Conservation (phyloP, 2,329 filamentous ascomycete species). For the Chaetomium strumarium region DNA sequence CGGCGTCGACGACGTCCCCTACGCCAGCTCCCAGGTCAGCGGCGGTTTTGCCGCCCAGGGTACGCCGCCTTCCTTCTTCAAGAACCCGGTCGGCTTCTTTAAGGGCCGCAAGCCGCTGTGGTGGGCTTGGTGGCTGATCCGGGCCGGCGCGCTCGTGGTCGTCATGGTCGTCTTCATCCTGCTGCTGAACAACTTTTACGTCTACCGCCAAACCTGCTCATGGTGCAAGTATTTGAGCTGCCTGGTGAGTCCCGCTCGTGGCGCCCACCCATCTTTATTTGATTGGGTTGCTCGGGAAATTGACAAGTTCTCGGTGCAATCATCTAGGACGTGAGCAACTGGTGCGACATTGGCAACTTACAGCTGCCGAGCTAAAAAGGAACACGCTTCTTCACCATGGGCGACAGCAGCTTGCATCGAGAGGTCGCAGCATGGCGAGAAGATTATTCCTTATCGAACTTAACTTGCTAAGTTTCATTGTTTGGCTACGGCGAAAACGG, state of each 20-base stretch:
- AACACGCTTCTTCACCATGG: neutral
- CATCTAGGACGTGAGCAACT: constrained; percentile 55
- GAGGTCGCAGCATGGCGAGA: neutral
- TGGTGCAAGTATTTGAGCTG: constrained; percentile 98
- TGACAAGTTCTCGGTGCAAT: neutral
- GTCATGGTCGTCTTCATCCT: constrained; percentile 81
- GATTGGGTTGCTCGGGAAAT: neutral
- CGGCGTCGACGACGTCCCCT: constrained; percentile 64
- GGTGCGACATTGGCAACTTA: constrained; percentile 49
- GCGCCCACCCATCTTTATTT: neutral
- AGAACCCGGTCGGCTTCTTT: constrained; percentile 72
- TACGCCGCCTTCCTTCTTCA: constrained; percentile 49
- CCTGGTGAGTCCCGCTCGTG: constrained; percentile 57
- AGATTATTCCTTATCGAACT: neutral
- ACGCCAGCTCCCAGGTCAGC: constrained; percentile 56
- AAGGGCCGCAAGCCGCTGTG: constrained; percentile 86
- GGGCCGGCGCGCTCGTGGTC: constrained; percentile 70
- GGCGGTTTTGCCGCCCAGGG: constrained; percentile 40
- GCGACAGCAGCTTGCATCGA: neutral
- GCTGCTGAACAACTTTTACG: constrained; percentile 87
- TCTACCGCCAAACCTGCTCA: constrained; percentile 63
- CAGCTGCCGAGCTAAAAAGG: constrained; percentile 3
- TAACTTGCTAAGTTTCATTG: neutral
- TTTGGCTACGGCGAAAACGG: neutral
- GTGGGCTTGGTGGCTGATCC: constrained; percentile 96